Evolutionary conservation across 2,329 filamentous ascomycete genomes (phyloP), one percentile per base, ranked within the genome.

Genomic region (Diaporthe nobilis): DNA sequence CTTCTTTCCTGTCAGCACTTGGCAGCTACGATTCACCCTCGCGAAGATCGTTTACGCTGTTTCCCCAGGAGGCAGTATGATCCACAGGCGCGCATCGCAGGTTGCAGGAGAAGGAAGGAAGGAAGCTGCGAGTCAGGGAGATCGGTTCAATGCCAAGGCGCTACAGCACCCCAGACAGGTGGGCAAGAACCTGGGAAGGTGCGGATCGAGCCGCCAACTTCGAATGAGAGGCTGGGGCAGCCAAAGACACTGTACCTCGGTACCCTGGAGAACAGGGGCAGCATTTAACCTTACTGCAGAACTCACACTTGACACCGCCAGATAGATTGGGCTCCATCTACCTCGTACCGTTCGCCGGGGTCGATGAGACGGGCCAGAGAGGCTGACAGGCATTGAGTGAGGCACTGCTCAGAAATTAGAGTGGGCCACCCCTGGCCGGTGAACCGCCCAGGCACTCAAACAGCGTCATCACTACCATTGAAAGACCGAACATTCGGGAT

Each of bases 1-100:
- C 65, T 68, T 68, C 65, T 68, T 68, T 68, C 47, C 47, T 39
- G 31, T 39, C 47, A 53, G 12, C 47, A 68, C 65, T 68, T 68
- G 47, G 65, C 47, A 53, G 3, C 28, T 31, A 49, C 61, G 61
- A 67, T 67, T 37, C 17, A 65, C 39, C 60, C 60, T 47, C 17
- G 28, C 34, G 31, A 28, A 28, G 44, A 68, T 68, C 31, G 22
- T 22, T 47, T 28, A 13, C 39, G 60, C 53, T 68, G 34, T 68
- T 51, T 49, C 47, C 65, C 13, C 39, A 68, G 13, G 44, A 51
- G 44, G 63, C 61, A 53, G 3, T 12, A 17, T 28, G 25, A 47
- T 44, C 42, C 60, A 47, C 60, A 47, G 7, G 7, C 17, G 9
- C 39, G 39, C 31, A 5, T 12, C 7, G 25, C 55, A 58, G 28